phyloP scores from a whole-genome alignment of 345 rosid genomes.

The Schrenkiella parvula region DNA sequence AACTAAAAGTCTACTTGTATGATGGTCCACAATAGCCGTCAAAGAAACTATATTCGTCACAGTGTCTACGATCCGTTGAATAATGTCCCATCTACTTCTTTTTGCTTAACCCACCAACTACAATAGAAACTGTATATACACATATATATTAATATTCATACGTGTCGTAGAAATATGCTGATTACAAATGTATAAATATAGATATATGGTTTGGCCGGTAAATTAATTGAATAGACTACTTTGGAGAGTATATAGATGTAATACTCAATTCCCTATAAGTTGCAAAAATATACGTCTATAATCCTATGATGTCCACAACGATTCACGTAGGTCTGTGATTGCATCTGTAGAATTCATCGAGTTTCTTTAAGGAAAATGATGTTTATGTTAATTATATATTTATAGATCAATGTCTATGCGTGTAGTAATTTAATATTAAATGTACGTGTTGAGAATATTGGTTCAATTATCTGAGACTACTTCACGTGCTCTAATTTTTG shows the following conservation, averaged over 20 bases:
- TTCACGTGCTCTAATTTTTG: neutral
- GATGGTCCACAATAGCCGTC: constrained; percentile 34
- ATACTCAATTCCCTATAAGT: neutral
- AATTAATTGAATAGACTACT: neutral
- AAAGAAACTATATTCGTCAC: constrained; percentile 22
- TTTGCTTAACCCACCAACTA: neutral
- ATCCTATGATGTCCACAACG: constrained; percentile 6
- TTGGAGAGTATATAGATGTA: neutral
- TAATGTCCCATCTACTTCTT: constrained; percentile 12
- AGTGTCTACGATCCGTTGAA: constrained; percentile 33
- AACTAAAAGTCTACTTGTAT: constrained; percentile 5
- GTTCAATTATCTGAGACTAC: neutral
- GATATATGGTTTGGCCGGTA: constrained; percentile 20
- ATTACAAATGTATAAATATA: neutral
- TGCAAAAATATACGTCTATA: neutral
- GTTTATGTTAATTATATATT: neutral
- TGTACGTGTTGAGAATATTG: constrained; percentile 1
- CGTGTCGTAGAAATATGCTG: neutral
- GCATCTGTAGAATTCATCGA: neutral
- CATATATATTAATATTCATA: no score
- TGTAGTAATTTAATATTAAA: neutral
- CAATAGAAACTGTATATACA: neutral
- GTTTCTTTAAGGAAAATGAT: constrained; percentile 1
- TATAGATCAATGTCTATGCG: constrained; percentile 3
- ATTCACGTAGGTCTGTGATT: constrained; percentile 3